Base-by-base conservation (phyloP, 768 basidiomycete species). In the Leccinum variicolor region DNA sequence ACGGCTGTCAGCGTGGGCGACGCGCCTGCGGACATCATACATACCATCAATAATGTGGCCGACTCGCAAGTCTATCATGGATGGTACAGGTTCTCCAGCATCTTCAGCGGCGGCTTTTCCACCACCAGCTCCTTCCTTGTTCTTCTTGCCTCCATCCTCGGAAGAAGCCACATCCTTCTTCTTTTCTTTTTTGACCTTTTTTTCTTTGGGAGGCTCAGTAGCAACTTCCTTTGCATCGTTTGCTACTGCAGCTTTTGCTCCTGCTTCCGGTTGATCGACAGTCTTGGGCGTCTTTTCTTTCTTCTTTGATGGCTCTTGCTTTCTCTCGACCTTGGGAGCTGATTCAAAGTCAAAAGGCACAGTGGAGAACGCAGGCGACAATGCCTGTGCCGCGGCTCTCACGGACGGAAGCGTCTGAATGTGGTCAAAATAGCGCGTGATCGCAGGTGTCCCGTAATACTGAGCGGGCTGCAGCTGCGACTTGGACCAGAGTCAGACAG, bases 21-120 rank as follows among this genome's bases (percentile, higher is more conserved):
- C 14, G 41, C 15, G 11, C 25, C 45, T 7, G 15, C 43, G n/a
- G 31, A 31, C 10, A 31, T 73, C 84, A 69, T 64, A 95, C 94
- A 69, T 64, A 96, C 94, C 85, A 69, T 97, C 91, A 17, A 98
- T 75, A 61, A 98, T 96, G 63, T 85, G 87, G 3, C 97, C 96
- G 3, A 99, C 93, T 48, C 96, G 84, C 59, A 99, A 80, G 66
- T 99, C 97, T 66, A 99, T 90, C 95, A 98, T 98, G 46, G 92
- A 94, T 14, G 97, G 97, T 17, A 87, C 78, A 33, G 95, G 94
- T 61, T 88, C 87, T n/a, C 87, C 84, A 3, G 81, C 80, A 62
- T 93, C 94, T 57, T 82, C 84, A 33, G 73, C 71, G 58, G 69
- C 68, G 3, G 75, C 76, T 23, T 72, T 73, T 23, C 66, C 62